Evolutionary conservation across 371 early-diverging fungal genomes (phyloP).

Genomic region (Zopfochytrium polystomum): DNA sequence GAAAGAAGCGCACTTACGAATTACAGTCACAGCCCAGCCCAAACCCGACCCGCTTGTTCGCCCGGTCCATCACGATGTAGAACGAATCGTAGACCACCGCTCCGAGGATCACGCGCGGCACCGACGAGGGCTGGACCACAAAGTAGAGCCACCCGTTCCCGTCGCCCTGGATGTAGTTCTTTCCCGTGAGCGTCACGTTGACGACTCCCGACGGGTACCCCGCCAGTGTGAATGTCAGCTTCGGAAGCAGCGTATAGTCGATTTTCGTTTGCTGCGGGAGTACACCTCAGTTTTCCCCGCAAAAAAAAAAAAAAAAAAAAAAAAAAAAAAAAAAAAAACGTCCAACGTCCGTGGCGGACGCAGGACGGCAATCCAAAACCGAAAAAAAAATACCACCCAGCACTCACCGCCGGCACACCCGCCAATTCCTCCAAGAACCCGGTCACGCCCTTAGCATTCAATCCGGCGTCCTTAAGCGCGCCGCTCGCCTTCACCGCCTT

Average conservation of each 20-base stretch:
- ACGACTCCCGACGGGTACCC: background rate
- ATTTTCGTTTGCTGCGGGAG: no score
- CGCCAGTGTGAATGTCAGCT: conserved; percentile 7
- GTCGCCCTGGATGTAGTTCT: conserved; percentile 18
- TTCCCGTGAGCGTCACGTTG: background rate
- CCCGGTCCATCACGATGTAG: conserved; percentile 18
- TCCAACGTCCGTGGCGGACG: no score
- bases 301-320: no score
- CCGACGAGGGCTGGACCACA: background rate
- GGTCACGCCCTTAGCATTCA: background rate
- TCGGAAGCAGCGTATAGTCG: conserved; percentile 11
- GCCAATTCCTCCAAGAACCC: background rate
- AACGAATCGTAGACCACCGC: conserved; percentile 10
- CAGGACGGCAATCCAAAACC: no score
- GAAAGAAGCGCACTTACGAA: background rate
- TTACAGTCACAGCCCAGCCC: conserved; percentile 21
- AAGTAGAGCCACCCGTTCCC: conserved; percentile 16
- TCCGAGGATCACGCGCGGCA: conserved; percentile 16
- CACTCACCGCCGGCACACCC: background rate
- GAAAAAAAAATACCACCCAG: background rate
- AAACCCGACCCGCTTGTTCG: conserved; percentile 13
- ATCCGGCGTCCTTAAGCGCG: background rate
- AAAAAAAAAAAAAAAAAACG: background rate
- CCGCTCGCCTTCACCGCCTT: background rate
- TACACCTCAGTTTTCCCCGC: background rate